phyloP scores from a whole-genome alignment of 768 basidiomycete species.

The Polyporus arcularius region DNA sequence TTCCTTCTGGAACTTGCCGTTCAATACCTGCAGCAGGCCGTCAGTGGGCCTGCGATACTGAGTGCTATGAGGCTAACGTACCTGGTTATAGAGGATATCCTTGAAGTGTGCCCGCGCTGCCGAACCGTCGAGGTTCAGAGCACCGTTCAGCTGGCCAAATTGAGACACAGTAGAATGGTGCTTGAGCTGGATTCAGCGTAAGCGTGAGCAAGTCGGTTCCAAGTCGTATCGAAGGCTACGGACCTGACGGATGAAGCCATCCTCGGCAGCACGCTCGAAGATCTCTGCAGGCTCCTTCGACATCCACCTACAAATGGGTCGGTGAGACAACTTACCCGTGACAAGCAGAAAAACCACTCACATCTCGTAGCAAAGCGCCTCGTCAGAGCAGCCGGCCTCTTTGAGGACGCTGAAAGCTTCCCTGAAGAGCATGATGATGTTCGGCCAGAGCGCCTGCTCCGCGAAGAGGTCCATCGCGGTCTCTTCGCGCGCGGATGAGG shows the following conservation, averaged over 20 bases:
- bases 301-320: slow-evolving; percentile 54
- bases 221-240: slow-evolving; percentile 4
- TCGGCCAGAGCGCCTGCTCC: slow-evolving; percentile 67
- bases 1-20: slow-evolving; percentile 56
- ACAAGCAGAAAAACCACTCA: slow-evolving; percentile 27
- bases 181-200: slow-evolving; percentile 44
- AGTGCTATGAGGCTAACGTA: slow-evolving; percentile 5
- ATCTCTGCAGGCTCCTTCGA: slow-evolving; percentile 72
- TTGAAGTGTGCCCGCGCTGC: slow-evolving; percentile 53
- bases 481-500: slow-evolving; percentile 62
- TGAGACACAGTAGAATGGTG: slow-evolving; percentile 64
- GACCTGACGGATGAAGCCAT: slow-evolving; percentile 62
- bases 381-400: slow-evolving; percentile 66
- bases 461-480: slow-evolving; percentile 67
- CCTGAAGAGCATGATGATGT: slow-evolving; percentile 64
- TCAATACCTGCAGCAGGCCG: slow-evolving; percentile 44
- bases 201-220: background rate
- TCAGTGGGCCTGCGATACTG: background rate
- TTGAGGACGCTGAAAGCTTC: slow-evolving; percentile 64
- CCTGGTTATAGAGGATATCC: slow-evolving; percentile 60
- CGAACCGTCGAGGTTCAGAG: slow-evolving; percentile 55
- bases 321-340: background rate
- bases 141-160: slow-evolving; percentile 61
- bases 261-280: slow-evolving; percentile 67
- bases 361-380: slow-evolving; percentile 69